Evolutionary conservation across 176 grass and related monocot genomes (phyloP).

Genomic region (Phyllostachys edulis): DNA sequence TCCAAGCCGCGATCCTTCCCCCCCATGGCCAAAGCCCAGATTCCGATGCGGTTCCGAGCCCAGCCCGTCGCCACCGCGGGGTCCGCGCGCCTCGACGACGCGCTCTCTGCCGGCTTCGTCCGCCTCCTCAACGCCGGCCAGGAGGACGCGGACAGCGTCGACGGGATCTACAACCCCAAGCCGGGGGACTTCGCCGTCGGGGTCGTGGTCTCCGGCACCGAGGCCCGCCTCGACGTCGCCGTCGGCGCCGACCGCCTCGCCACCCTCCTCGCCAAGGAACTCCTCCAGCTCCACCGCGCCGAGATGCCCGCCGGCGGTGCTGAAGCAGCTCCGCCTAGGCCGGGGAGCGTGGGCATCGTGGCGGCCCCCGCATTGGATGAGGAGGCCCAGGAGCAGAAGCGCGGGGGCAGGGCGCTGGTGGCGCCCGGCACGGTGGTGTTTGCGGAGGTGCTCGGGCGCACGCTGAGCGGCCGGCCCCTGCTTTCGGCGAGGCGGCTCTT

Average conservation of each 20-base stretch:
- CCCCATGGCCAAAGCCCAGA: neutral
- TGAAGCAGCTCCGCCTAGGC: slow-evolving; percentile 8
- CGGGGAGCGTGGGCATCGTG: slow-evolving; percentile 61
- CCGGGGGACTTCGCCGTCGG: slow-evolving; percentile 72
- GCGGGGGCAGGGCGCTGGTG: slow-evolving; percentile 49
- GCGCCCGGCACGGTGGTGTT: slow-evolving; percentile 74
- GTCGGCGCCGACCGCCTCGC: slow-evolving; percentile 77
- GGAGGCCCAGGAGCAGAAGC: slow-evolving; percentile 34
- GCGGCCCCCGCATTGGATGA: slow-evolving; percentile 31
- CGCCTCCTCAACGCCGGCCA: slow-evolving; percentile 8
- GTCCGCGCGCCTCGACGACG: slow-evolving; percentile 28
- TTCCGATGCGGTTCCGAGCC: neutral
- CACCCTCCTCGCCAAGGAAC: slow-evolving; percentile 80
- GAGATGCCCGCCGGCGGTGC: slow-evolving; percentile 18
- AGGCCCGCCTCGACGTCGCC: slow-evolving; percentile 75
- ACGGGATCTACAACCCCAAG: slow-evolving; percentile 67
- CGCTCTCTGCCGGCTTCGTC: slow-evolving; percentile 37
- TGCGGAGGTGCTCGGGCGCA: slow-evolving; percentile 72
- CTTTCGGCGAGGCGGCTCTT: slow-evolving; percentile 77
- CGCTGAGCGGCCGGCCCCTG: slow-evolving; percentile 76
- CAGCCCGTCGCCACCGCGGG: slow-evolving; percentile 10
- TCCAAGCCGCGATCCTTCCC: slow-evolving; percentile 24
- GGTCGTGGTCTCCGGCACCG: slow-evolving; percentile 73
- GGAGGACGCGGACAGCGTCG: neutral
- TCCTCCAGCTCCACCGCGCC: slow-evolving; percentile 69